Conservation (phyloP, 148 eudicot species). For the Rhododendron griersonianum region DNA sequence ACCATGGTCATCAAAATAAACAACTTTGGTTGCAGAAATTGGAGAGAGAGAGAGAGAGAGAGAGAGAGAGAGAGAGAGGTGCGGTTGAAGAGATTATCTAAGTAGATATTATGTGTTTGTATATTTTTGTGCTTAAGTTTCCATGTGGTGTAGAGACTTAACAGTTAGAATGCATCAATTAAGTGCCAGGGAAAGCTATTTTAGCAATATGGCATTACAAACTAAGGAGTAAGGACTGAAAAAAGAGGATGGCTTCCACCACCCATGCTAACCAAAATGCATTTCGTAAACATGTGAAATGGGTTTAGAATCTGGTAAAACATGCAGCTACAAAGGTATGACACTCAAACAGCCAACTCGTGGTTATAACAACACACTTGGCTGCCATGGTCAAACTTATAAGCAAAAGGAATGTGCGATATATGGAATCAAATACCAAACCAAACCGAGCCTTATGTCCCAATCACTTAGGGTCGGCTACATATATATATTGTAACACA, state of each 20-base stretch:
- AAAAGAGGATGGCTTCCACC: not conserved
- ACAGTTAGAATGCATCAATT: not conserved
- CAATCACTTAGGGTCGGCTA: too few species aligned
- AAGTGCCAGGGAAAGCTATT: not conserved
- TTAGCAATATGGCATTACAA: not conserved
- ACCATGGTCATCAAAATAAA: not conserved
- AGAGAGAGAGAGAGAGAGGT: not conserved
- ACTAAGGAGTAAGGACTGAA: not conserved
- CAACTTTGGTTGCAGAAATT: not conserved
- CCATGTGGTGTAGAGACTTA: not conserved
- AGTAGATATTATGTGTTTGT: not conserved
- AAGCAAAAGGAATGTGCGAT: not conserved
- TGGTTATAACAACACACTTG: not conserved
- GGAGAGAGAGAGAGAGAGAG: not conserved
- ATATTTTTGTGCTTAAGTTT: not conserved
- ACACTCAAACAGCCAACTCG: not conserved
- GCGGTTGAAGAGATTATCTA: not conserved
- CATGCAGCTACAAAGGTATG: not conserved
- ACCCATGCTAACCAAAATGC: not conserved
- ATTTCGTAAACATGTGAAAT: not conserved
- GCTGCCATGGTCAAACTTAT: not conserved
- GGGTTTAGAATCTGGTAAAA: not conserved
- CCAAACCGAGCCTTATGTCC: too few species aligned
- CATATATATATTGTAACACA: too few species aligned
- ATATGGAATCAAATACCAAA: too few species aligned